Percentiles rank a stretch among this genome's conserved stretches.
Conservation (phyloP, 805 yeast species). For the Starmerella potacharoeniae region DNA sequence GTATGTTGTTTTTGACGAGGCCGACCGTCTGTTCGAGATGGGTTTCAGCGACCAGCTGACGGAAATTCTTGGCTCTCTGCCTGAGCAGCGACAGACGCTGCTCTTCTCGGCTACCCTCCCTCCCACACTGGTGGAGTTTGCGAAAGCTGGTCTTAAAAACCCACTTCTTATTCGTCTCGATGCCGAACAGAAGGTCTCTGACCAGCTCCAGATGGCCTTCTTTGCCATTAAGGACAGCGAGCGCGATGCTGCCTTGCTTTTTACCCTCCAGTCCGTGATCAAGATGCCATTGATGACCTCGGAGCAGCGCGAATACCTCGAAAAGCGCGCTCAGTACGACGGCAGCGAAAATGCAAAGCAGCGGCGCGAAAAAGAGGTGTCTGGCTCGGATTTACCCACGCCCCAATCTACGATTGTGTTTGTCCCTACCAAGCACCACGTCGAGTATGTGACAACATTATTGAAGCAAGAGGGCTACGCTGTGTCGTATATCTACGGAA, state of each 20-base stretch:
- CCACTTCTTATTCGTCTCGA: conserved; percentile 90
- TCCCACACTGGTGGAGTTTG: conserved; percentile 82
- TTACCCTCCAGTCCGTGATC: conserved; percentile 70
- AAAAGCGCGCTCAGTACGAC: conserved; percentile 40
- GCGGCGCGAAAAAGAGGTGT: conserved; percentile 51
- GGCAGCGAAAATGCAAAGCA: conserved; percentile 32
- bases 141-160: conserved; percentile 87
- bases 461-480: conserved; percentile 73
- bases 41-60: conserved; percentile 90
- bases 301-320: conserved; percentile 50
- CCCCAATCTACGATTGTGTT: conserved; percentile 80
- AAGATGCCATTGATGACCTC: conserved; percentile 69
- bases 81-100: conserved; percentile 73
- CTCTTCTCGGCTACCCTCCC: conserved; percentile 94
- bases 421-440: conserved; percentile 96
- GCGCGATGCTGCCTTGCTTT: conserved; percentile 76
- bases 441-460: conserved; percentile 69
- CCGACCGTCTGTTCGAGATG: conserved; percentile 91
- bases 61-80: conserved; percentile 74
- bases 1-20: conserved; percentile 92
- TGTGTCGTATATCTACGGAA: conserved; percentile 82
- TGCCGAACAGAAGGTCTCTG: conserved; percentile 83
- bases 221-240: conserved; percentile 71
- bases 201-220: conserved; percentile 81
- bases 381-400: conserved; percentile 76